phyloP scores from a whole-genome alignment of 768 basidiomycete species.

The Mycena amicta region DNA sequence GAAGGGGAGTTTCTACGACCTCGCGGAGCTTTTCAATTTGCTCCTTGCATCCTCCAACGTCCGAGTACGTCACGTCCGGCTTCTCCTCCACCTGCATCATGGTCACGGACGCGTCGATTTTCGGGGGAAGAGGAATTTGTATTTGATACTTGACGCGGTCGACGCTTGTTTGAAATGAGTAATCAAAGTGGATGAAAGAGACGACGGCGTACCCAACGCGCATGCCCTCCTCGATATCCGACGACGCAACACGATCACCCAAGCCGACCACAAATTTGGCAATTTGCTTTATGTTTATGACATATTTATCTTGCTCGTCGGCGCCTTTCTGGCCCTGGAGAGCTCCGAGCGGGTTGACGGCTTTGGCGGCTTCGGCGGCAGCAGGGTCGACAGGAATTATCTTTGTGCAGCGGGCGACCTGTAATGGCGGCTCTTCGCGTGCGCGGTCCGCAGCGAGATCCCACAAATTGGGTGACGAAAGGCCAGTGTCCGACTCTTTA shows the following conservation, averaged over 20 bases:
- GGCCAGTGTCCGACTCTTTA: constrained; percentile 97
- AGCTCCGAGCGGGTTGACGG: constrained; percentile 78
- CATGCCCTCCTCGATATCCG: constrained; percentile 99
- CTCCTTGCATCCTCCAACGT: constrained; percentile 98
- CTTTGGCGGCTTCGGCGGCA: constrained; percentile 74
- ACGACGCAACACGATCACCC: constrained; percentile 94
- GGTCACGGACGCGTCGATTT: constrained; percentile 98
- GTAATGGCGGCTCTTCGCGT: constrained; percentile 90
- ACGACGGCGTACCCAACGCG: constrained; percentile 84
- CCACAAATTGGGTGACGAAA: constrained; percentile 97
- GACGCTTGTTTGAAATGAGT: constrained; percentile 54
- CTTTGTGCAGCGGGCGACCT: constrained; percentile 98
- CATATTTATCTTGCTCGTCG: constrained; percentile 98
- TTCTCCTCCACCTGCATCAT: constrained; percentile 99
- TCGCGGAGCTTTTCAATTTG: constrained; percentile 99
- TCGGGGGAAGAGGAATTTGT: constrained; percentile 96
- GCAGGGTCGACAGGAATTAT: constrained; percentile 85
- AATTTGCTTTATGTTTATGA: constrained; percentile 99
- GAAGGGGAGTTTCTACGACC: constrained; percentile 94
- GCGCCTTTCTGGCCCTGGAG: constrained; percentile 91
- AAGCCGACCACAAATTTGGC: constrained; percentile 99
- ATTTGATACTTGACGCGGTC: constrained; percentile 98
- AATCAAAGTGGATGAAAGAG: not conserved
- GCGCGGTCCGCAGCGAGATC: constrained; percentile 92
- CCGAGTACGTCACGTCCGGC: constrained; percentile 96